These are phyloP conservation scores for Dioscorea dumetorum DNA, from an alignment of 106 monocot species.

Conservation along the genomic window DNA sequence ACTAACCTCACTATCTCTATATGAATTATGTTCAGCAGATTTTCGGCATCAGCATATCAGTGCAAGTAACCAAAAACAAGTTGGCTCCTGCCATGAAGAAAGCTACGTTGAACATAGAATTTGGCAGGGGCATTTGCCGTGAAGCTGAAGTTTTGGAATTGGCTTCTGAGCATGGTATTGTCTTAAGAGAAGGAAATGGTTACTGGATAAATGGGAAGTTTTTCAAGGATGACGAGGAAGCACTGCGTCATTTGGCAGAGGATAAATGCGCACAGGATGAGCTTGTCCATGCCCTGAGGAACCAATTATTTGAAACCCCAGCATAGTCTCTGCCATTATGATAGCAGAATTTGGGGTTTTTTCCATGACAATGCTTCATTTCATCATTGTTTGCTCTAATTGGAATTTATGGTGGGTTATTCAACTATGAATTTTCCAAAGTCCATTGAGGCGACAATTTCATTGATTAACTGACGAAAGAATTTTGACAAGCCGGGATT, in stretches of 20 bases:
- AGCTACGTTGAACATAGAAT: constrained; percentile 54
- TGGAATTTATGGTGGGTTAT: too few relatives aligned
- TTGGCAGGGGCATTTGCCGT: constrained; percentile 50
- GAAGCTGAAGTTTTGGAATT: constrained; percentile 72
- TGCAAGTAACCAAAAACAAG: constrained; percentile 83
- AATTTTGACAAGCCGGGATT: too few relatives aligned
- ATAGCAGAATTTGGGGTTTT: too few relatives aligned
- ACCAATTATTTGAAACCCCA: constrained; percentile 25
- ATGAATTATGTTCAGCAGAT: constrained; percentile 23
- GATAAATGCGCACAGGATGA: constrained; percentile 35
- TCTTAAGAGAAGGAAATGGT: constrained; percentile 41
- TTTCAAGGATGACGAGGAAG: constrained; percentile 33
- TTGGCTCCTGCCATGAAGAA: constrained; percentile 59
- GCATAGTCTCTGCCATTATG: too few relatives aligned
- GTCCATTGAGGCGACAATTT: too few relatives aligned
- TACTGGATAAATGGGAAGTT: constrained; percentile 55
- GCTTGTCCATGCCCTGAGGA: constrained; percentile 32
- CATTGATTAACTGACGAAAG: too few relatives aligned
- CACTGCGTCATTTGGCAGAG: constrained; percentile 33
- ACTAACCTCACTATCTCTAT: too few relatives aligned
- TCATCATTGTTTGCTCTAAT: too few relatives aligned
- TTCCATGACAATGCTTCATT: too few relatives aligned
- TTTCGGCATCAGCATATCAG: constrained; percentile 56
- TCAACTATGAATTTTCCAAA: too few relatives aligned
- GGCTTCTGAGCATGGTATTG: constrained; percentile 48